phyloP scores from a whole-genome alignment of 148 eudicot genomes.

The Diospyros kaki region DNA sequence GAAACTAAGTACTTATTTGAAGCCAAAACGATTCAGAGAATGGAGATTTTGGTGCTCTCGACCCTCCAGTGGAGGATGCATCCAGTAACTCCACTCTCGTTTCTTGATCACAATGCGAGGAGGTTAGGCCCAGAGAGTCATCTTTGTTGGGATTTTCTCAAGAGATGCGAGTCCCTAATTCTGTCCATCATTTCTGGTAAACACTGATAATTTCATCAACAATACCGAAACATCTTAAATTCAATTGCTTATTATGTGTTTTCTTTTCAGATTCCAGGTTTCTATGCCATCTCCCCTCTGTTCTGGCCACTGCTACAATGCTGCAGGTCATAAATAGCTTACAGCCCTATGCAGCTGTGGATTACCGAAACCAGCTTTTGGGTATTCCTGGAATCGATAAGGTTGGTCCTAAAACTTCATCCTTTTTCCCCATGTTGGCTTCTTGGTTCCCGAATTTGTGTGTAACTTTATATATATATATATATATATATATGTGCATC shows the following conservation, averaged over 20 bases:
- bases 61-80: constrained; percentile 71
- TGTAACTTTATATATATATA: background rate
- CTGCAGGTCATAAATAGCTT: too few species aligned
- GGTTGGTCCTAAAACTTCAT: too few species aligned
- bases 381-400: too few species aligned
- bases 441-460: too few species aligned
- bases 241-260: too few species aligned
- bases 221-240: background rate
- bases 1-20: constrained; percentile 52
- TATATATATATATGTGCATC: background rate
- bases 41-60: constrained; percentile 55
- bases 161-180: constrained; percentile 47
- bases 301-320: too few species aligned
- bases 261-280: background rate
- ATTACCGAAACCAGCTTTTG: too few species aligned
- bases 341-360: too few species aligned
- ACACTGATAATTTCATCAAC: background rate
- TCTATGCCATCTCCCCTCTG: too few species aligned
- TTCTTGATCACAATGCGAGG: constrained; percentile 54
- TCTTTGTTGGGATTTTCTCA: constrained; percentile 40
- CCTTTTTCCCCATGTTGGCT: too few species aligned
- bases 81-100: constrained; percentile 69
- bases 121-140: constrained; percentile 43
- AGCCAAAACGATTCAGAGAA: constrained; percentile 58
- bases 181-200: constrained; percentile 52